phyloP scores from a whole-genome alignment of 768 basidiomycete species.

The Fomitopsis serialis region DNA sequence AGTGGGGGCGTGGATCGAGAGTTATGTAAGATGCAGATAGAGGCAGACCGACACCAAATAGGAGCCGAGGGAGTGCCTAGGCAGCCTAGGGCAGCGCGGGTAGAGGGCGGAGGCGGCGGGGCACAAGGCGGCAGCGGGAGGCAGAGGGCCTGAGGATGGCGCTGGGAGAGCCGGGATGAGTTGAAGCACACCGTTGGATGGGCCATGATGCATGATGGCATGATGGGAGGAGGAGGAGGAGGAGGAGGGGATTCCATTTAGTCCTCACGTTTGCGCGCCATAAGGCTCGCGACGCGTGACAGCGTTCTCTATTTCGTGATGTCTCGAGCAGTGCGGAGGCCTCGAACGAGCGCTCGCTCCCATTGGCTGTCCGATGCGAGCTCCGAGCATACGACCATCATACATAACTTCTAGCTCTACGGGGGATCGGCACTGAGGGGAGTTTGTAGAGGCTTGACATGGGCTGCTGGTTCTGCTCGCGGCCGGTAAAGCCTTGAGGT shows the following conservation, averaged over 20 bases:
- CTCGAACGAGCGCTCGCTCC: neutral
- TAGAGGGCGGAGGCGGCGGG: neutral
- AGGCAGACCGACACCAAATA: neutral
- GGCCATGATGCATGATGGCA: neutral
- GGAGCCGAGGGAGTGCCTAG: neutral
- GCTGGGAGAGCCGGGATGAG: conserved; percentile 2
- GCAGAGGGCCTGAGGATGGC: neutral
- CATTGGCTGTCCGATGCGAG: neutral
- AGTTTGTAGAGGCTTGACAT: too few relatives aligned
- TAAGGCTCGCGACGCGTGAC: too few relatives aligned
- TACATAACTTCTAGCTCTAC: too few relatives aligned
- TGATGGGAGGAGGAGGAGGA: too few relatives aligned
- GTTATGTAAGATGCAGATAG: neutral
- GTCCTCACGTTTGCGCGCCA: too few relatives aligned
- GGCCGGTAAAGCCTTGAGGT: too few relatives aligned
- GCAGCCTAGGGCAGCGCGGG: neutral
- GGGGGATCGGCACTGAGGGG: too few relatives aligned
- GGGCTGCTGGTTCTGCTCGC: too few relatives aligned
- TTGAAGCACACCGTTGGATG: neutral
- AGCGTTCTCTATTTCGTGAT: too few relatives aligned
- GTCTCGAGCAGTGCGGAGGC: too few relatives aligned
- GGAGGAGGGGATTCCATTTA: too few relatives aligned
- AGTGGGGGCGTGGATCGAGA: conserved; percentile 11
- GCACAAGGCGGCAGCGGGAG: neutral
- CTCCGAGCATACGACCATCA: neutral